These are phyloP conservation scores for Hymenoscyphus fraxineus DNA, from an alignment of 2,329 filamentous ascomycete genomes.

Conservation along the genomic window DNA sequence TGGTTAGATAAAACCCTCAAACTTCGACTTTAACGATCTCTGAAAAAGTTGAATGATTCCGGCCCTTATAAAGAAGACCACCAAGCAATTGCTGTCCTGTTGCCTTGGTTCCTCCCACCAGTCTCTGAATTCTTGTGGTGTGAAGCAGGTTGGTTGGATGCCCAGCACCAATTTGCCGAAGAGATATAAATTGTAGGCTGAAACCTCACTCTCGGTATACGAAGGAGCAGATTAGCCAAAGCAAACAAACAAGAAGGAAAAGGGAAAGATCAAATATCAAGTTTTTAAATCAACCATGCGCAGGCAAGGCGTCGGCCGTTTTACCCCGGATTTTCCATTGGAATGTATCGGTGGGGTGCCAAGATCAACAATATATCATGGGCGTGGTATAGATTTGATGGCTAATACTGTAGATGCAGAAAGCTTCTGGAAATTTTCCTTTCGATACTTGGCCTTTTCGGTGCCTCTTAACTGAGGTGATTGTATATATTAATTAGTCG, in stretches of 20 bases:
- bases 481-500: not conserved
- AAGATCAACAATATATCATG: not conserved
- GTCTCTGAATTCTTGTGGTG: not conserved
- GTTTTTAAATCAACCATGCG: not conserved
- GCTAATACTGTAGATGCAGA: not conserved
- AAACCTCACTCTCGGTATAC: not conserved
- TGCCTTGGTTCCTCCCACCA: not conserved
- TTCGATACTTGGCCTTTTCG: not conserved
- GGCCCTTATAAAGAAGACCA: not conserved
- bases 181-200: not conserved
- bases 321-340: slow-evolving; percentile 7
- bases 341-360: not conserved
- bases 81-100: not conserved
- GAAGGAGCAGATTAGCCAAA: not conserved
- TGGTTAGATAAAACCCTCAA: not conserved
- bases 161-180: not conserved
- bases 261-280: not conserved
- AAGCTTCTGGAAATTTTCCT: not conserved
- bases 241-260: not conserved
- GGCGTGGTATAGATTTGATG: not conserved
- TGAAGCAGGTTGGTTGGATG: not conserved
- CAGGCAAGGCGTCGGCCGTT: not conserved
- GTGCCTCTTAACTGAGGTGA: not conserved
- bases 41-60: not conserved
- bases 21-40: not conserved